Percentiles rank a stretch among this genome's conserved stretches.
phyloP scores from a whole-genome alignment of 1,284 basidiomycete genomes.

The Microbotryum saponariae region DNA sequence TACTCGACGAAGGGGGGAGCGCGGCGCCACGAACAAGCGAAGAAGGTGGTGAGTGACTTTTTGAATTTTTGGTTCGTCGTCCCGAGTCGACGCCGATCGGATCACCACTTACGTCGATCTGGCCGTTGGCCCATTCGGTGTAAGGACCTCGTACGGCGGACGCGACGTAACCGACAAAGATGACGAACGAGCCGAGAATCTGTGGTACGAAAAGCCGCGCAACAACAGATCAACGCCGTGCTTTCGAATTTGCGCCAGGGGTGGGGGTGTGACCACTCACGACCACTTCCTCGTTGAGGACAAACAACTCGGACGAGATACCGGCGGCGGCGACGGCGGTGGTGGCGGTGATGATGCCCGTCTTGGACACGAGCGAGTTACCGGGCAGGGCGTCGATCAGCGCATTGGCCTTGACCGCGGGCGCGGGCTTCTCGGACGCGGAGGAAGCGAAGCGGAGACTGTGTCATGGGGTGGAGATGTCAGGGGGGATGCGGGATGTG shows the following conservation, averaged over 20 bases:
- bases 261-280: too few relatives aligned
- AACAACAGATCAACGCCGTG: conserved; percentile 50
- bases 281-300: conserved; percentile 91
- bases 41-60: too few relatives aligned
- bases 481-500: background rate
- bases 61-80: too few relatives aligned
- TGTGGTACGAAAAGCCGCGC: conserved; percentile 29
- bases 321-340: conserved; percentile 83
- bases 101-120: conserved; percentile 53
- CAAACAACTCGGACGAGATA: conserved; percentile 95
- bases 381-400: conserved; percentile 89
- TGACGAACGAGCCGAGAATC: conserved; percentile 68
- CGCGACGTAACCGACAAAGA: conserved; percentile 71
- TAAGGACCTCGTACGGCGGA: conserved; percentile 76
- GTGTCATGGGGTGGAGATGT: background rate
- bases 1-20: conserved; percentile 5
- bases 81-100: too few relatives aligned
- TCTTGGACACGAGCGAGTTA: conserved; percentile 88
- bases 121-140: conserved; percentile 81
- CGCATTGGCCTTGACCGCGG: conserved; percentile 79
- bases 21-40: too few relatives aligned
- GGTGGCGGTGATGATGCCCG: conserved; percentile 78
- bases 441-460: conserved; percentile 28
- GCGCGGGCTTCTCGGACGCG: conserved; percentile 38
- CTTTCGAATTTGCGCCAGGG: too few relatives aligned